Percentiles rank a stretch among this genome's conserved stretches.
Conservation (phyloP, 441 rosid genomes). For the Populus trichocarpa region DNA sequence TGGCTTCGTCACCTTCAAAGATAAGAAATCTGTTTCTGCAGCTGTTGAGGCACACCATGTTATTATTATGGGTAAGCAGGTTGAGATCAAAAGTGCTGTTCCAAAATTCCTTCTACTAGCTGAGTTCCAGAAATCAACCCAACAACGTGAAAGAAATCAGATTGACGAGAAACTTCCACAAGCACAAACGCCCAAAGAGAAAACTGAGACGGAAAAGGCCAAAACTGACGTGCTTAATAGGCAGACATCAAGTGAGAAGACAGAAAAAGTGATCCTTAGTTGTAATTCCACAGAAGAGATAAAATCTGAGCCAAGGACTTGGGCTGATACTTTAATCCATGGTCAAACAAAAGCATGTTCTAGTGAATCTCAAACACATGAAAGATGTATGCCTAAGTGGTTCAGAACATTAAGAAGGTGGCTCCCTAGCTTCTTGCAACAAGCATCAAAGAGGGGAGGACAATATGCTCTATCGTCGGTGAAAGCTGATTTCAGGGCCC, state of each 20-base stretch:
- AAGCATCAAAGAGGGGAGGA: conserved; percentile 32
- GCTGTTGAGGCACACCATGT: conserved; percentile 50
- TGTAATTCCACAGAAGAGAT: conserved; percentile 23
- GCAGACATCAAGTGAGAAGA: conserved; percentile 8
- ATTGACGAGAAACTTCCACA: conserved; percentile 13
- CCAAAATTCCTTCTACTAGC: conserved; percentile 25
- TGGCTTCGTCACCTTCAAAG: conserved; percentile 59
- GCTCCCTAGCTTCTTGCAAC: conserved; percentile 59
- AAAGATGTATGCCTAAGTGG: conserved; percentile 47
- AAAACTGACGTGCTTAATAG: conserved; percentile 9
- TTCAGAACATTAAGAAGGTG: conserved; percentile 59
- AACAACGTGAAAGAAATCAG: conserved; percentile 18
- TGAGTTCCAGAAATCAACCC: conserved; percentile 27
- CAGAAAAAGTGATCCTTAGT: conserved; percentile 12
- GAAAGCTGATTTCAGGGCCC: conserved; percentile 70
- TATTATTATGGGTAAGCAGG: conserved; percentile 49
- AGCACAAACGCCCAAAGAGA: conserved; percentile 15
- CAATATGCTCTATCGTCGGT: conserved; percentile 82
- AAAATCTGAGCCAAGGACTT: conserved; percentile 33
- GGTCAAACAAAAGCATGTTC: conserved; percentile 33
- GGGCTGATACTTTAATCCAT: conserved; percentile 43
- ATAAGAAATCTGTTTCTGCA: conserved; percentile 42
- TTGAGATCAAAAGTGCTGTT: conserved; percentile 52
- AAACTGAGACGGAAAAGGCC: conserved; percentile 14
- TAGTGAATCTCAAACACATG: conserved; percentile 14